These are phyloP conservation scores for Diaporthe australafricana DNA, from an alignment of 2,329 filamentous ascomycete species.

Conservation along the genomic window DNA sequence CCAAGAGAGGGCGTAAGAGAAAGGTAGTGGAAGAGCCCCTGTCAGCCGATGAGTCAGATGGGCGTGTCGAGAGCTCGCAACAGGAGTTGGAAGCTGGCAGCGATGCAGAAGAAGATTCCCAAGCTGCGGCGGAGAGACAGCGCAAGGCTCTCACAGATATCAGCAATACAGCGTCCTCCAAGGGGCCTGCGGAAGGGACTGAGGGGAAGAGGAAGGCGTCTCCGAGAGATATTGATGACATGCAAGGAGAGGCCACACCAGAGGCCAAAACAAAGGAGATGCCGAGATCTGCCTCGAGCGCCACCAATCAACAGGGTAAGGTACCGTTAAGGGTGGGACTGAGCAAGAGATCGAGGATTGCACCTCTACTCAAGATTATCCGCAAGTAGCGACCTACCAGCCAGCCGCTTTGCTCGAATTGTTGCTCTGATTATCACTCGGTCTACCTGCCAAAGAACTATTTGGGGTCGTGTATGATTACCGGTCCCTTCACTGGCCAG, in stretches of 20 bases:
- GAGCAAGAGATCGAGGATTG: slow-evolving; percentile 62
- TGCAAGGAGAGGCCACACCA: slow-evolving; percentile 35
- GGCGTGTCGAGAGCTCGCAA: not conserved
- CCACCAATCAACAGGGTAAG: slow-evolving; percentile 45
- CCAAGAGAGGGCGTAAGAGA: slow-evolving; percentile 34
- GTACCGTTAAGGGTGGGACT: slow-evolving; percentile 63
- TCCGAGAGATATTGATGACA: not conserved
- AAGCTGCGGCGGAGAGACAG: not conserved
- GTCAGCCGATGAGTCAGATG: not conserved
- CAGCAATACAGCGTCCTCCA: slow-evolving; percentile 24
- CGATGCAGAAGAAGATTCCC: not conserved
- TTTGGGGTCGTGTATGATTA: not conserved
- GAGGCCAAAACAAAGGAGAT: slow-evolving; percentile 35
- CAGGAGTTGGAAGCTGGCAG: not conserved
- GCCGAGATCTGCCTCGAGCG: slow-evolving; percentile 22
- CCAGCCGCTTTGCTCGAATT: not conserved
- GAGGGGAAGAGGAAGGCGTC: not conserved
- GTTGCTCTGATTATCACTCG: not conserved
- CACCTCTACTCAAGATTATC: slow-evolving; percentile 62
- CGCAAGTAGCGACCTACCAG: slow-evolving; percentile 50
- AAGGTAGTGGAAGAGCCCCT: slow-evolving; percentile 19
- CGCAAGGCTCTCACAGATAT: slow-evolving; percentile 34
- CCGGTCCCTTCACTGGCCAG: not conserved
- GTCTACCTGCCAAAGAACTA: not conserved
- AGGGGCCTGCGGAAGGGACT: not conserved